Conservation (phyloP, 441 rosid genomes). For the Euphorbia celastroides region DNA sequence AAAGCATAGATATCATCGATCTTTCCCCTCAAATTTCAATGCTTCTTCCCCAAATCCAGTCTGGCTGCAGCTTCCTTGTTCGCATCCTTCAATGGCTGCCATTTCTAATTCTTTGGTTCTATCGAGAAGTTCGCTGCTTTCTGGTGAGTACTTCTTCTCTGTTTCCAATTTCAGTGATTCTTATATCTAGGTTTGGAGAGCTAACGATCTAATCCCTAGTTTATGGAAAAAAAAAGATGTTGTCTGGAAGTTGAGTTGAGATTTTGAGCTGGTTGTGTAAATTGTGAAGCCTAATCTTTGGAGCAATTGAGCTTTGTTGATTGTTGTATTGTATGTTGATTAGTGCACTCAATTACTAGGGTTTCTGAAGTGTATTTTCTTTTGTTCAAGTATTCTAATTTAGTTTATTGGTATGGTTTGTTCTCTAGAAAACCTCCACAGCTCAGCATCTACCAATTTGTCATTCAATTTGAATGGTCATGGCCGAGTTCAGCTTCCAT, state of each 20-base stretch:
- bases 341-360: not conserved
- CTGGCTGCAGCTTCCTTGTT: no score
- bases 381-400: not conserved
- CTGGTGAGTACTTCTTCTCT: not conserved
- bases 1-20: conserved; percentile 39
- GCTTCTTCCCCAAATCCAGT: no score
- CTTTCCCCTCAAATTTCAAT: not conserved
- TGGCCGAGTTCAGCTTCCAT: conserved; percentile 34
- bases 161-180: not conserved
- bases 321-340: not conserved
- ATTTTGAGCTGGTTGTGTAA: not conserved
- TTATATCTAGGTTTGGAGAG: not conserved
- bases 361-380: not conserved
- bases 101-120: conserved; percentile 41
- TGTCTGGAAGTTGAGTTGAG: not conserved
- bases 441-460: conserved; percentile 29
- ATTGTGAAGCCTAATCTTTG: not conserved
- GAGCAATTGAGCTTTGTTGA: not conserved
- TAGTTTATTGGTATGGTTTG: conserved; percentile 26
- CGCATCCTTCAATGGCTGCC: conserved; percentile 33
- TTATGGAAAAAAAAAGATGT: not conserved
- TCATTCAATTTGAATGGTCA: conserved; percentile 32
- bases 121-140: conserved; percentile 26
- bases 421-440: conserved; percentile 24
- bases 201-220: not conserved